phyloP scores from a whole-genome alignment of 2,329 filamentous ascomycete genomes.

The Zelopaecilomyces penicillatus region DNA sequence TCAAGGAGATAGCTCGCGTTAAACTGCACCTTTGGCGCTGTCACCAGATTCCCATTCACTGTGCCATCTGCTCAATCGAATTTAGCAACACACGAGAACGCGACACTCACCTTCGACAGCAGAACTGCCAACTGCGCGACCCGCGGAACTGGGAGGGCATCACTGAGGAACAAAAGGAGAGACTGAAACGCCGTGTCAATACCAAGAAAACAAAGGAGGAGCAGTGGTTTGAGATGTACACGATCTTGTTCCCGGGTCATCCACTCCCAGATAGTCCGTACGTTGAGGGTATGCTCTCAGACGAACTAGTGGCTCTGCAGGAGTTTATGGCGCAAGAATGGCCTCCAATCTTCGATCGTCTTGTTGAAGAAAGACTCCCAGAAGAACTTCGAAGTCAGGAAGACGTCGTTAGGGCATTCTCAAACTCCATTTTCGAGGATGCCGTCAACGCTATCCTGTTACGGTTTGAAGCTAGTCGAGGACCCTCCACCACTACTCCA shows the following conservation, averaged over 20 bases:
- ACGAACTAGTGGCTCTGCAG: background rate
- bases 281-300: constrained; percentile 4
- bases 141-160: background rate
- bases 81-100: background rate
- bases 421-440: background rate
- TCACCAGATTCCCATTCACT: background rate
- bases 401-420: background rate
- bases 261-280: background rate
- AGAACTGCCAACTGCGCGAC: background rate
- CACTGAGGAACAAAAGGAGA: background rate
- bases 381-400: background rate
- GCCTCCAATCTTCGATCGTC: background rate
- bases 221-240: background rate
- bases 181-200: background rate
- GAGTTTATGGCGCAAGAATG: background rate
- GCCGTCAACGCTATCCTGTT: background rate
- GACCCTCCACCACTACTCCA: too few relatives aligned
- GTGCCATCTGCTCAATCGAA: background rate
- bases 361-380: background rate
- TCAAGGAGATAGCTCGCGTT: background rate
- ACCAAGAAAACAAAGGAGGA: background rate
- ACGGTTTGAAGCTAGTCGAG: too few relatives aligned
- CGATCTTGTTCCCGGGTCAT: constrained; percentile 1
- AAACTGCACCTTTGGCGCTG: background rate
- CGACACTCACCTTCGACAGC: background rate